Percentiles rank a stretch among this genome's conserved stretches.
These are phyloP conservation scores for Recurvomyces mirabilis DNA, from an alignment of 495 filamentous ascomycete species.

Conservation along the genomic window DNA sequence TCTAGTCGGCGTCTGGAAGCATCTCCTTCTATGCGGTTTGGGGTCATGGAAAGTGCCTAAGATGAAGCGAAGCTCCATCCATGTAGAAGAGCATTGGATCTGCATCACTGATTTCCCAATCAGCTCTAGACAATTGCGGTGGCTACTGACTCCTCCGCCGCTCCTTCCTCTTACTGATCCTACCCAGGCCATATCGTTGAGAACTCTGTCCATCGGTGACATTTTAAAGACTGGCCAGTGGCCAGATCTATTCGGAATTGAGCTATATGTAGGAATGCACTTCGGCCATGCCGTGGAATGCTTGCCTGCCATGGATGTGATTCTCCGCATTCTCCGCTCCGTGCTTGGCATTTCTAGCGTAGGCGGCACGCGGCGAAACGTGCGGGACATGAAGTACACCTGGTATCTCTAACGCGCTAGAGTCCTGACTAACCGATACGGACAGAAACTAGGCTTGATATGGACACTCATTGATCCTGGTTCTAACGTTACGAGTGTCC, in stretches of 20 bases:
- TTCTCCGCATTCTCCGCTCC: slow-evolving; percentile 1
- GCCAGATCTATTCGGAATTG: not conserved
- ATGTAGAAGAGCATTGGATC: not conserved
- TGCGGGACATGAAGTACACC: not conserved
- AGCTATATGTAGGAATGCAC: slow-evolving; percentile 1
- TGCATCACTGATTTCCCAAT: slow-evolving; percentile 2
- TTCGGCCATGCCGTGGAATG: not conserved
- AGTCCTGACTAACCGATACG: not conserved
- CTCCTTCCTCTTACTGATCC: slow-evolving; percentile 1
- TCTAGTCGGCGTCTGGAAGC: not conserved
- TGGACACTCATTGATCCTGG: slow-evolving; percentile 1
- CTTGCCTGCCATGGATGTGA: not conserved
- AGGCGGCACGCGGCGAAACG: not conserved
- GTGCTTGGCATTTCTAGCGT: slow-evolving; percentile 1
- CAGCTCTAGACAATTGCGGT: slow-evolving; percentile 1
- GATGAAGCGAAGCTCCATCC: slow-evolving; percentile 1
- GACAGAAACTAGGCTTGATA: slow-evolving; percentile 1
- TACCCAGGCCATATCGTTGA: slow-evolving; percentile 1
- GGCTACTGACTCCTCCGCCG: not conserved
- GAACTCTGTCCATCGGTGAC: slow-evolving; percentile 1
- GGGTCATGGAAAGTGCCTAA: not conserved
- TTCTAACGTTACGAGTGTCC: not conserved
- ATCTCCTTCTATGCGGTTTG: not conserved
- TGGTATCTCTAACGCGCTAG: not conserved
- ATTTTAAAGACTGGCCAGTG: not conserved